phyloP scores from a whole-genome alignment of 1,139 yeast genomes.

The Taphrina populina region DNA sequence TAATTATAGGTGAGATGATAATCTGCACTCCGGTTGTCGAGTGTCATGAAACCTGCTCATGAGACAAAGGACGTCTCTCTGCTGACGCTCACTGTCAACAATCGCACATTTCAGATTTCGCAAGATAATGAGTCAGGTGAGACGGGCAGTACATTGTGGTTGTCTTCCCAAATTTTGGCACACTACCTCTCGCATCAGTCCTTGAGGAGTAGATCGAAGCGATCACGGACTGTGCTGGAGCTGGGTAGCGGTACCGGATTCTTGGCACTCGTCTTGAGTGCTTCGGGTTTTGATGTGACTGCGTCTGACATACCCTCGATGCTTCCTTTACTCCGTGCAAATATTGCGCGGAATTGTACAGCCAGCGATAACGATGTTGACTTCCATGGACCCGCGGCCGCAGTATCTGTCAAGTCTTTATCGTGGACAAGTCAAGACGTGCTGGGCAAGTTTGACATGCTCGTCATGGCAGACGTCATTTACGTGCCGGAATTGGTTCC shows the following conservation, averaged over 20 bases:
- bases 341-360: background rate
- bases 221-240: slow-evolving; percentile 9
- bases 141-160: slow-evolving; percentile 30
- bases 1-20: too few relatives aligned
- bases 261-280: slow-evolving; percentile 1
- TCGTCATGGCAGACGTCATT: slow-evolving; percentile 13
- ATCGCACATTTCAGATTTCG: background rate
- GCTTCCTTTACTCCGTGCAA: slow-evolving; percentile 3
- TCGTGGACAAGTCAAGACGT: too few relatives aligned
- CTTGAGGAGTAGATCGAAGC: background rate
- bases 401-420: too few relatives aligned
- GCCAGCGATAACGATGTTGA: too few relatives aligned
- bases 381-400: too few relatives aligned
- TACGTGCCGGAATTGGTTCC: background rate
- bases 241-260: slow-evolving; percentile 28
- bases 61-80: slow-evolving; percentile 12
- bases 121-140: slow-evolving; percentile 16
- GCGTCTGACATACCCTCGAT: slow-evolving; percentile 10
- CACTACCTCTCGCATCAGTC: background rate
- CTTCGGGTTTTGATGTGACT: slow-evolving; percentile 7
- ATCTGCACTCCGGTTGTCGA: background rate
- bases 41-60: slow-evolving; percentile 13
- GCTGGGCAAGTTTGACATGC: background rate
- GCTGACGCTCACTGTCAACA: background rate
- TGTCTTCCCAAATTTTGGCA: slow-evolving; percentile 17